Evolutionary conservation across 139 green algal species (phyloP).

Genomic region (Picochlorum sp.): DNA sequence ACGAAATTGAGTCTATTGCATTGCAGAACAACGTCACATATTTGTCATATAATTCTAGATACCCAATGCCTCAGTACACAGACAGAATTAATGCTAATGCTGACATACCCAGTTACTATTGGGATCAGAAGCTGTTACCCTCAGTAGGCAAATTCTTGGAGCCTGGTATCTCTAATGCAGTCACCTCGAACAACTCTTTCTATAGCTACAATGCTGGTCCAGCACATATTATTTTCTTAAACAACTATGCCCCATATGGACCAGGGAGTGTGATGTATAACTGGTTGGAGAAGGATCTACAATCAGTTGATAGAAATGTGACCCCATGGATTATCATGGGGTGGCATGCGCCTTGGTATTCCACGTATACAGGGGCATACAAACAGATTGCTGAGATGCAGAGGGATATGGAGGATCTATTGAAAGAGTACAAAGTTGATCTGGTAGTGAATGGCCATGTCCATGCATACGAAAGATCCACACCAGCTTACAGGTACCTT

Average conservation of each 20-base stretch:
- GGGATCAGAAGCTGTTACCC: neutral
- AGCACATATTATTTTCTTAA: neutral
- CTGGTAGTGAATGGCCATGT: constrained; percentile 41
- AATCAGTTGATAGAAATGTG: constrained; percentile 39
- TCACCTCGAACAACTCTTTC: neutral
- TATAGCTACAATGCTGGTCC: neutral
- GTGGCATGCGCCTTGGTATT: constrained; percentile 59
- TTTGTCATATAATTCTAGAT: too few species aligned
- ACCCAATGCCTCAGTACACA: too few species aligned
- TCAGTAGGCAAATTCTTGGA: too few species aligned
- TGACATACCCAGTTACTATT: neutral
- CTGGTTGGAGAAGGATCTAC: constrained; percentile 63
- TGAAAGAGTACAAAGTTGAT: constrained; percentile 53
- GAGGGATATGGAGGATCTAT: constrained; percentile 39
- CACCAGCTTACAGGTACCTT: neutral
- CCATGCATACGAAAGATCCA: neutral
- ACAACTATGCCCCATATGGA: constrained; percentile 16
- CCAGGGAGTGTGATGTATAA: constrained; percentile 34
- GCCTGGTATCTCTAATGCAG: neutral
- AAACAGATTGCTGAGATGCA: constrained; percentile 8
- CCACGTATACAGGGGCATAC: neutral
- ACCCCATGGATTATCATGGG: constrained; percentile 72
- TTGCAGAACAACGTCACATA: too few species aligned
- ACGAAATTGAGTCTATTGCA: too few species aligned
- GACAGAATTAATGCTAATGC: neutral